These are phyloP conservation scores for Trichoderma orchidacearum DNA, from an alignment of 495 filamentous ascomycete species.

Conservation along the genomic window DNA sequence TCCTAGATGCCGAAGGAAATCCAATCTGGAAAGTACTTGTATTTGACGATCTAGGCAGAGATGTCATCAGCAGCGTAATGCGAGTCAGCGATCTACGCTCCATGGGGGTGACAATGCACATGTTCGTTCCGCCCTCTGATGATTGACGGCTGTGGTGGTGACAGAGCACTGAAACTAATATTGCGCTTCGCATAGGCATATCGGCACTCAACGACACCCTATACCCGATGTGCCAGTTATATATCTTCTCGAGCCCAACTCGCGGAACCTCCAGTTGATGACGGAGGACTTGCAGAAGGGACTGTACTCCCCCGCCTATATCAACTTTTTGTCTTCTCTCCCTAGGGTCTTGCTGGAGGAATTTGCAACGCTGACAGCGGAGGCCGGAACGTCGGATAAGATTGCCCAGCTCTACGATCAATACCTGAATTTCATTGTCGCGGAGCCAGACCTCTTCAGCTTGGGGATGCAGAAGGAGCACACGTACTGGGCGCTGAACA, in stretches of 20 bases:
- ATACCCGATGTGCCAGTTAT: slow-evolving; percentile 96
- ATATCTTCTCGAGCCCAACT: slow-evolving; percentile 84
- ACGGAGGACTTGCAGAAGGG: slow-evolving; percentile 75
- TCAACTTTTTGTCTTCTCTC: slow-evolving; percentile 95
- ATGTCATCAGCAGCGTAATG: slow-evolving; percentile 84
- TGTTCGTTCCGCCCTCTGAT: slow-evolving; percentile 35
- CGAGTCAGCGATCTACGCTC: slow-evolving; percentile 82
- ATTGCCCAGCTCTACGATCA: slow-evolving; percentile 93
- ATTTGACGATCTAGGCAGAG: slow-evolving; percentile 47
- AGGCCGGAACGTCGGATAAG: slow-evolving; percentile 69
- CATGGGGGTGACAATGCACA: slow-evolving; percentile 94
- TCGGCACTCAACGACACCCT: slow-evolving; percentile 68
- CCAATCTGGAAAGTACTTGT: slow-evolving; percentile 55
- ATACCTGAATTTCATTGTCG: slow-evolving; percentile 94
- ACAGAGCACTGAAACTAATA: slow-evolving; percentile 6
- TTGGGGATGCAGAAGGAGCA: slow-evolving; percentile 74
- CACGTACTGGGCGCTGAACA: slow-evolving; percentile 89
- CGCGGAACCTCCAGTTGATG: slow-evolving; percentile 66
- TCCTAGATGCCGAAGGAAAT: slow-evolving; percentile 79
- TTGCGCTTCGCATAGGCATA: slow-evolving; percentile 39
- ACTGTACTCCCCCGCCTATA: slow-evolving; percentile 86
- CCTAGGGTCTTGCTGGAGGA: slow-evolving; percentile 88
- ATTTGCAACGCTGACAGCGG: slow-evolving; percentile 77
- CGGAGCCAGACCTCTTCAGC: slow-evolving; percentile 91
- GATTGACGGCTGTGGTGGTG: background rate